Base-by-base conservation (phyloP, 768 basidiomycete species). In the Calocera viscosa region DNA sequence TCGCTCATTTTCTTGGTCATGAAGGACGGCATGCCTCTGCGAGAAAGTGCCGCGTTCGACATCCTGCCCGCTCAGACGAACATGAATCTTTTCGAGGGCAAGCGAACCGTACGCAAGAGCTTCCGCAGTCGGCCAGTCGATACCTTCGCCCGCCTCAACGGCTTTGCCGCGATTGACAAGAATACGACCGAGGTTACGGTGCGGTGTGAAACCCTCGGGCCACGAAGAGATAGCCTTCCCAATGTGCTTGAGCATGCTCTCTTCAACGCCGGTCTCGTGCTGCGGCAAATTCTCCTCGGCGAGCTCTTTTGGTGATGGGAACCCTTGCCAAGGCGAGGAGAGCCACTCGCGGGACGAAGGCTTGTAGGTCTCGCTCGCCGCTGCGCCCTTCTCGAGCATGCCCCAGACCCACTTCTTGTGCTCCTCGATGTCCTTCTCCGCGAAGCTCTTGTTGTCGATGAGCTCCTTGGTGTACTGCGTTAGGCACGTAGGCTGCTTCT, bases 391-490 rank as follows among this genome's bases (percentile, higher is more conserved):
- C 78, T 99, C 96, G 67, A 99, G 82, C 91, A 94, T 95, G 35
- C 93, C 92, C 94, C 93, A 96, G 1, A 99, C 96, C 96, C 96
- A 99, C 72, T 89, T 90, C 82, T 92, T 93, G 82, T 98, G 96
- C 74, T 97, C 94, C 75, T 95, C 94, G 65, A 97, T 91, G 73
- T 98, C 94, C 77, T 89, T 87, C 76, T 92, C 89, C 34, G 93
- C 94, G 76, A 99, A 99, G 0, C 94, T 93, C 28, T 89, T 88
- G 66, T 96, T 91, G 65, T 86, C 87, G 72, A 91, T 83, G 64
- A 99, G 81, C 80, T 90, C 89, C 74, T 94, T 91, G 69, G 90
- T 85, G 80, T 99, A 99, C 75, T 92, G 84, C 7, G 91, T 89
- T 65, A 98, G 82, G 2, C 93, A 85, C 0, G 94, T 94, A 1